Percentiles rank a stretch among this genome's conserved stretches.
phyloP scores from a whole-genome alignment of 805 yeast genomes.

The Pichia kluyveri region DNA sequence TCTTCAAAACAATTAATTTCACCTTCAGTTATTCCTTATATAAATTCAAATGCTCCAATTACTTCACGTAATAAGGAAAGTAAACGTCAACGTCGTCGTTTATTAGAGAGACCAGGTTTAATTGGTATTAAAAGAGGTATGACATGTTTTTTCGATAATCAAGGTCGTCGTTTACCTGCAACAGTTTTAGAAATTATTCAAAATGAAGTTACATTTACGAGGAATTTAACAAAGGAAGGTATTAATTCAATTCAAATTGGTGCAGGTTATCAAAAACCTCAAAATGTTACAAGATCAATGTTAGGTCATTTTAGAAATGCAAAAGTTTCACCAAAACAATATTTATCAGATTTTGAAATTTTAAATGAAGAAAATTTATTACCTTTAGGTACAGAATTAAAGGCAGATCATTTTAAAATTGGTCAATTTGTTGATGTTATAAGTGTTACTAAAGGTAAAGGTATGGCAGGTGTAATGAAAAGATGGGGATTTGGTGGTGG shows the following conservation, averaged over 20 bases:
- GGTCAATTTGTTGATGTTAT: constrained; percentile 82
- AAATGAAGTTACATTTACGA: constrained; percentile 73
- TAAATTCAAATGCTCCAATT: constrained; percentile 38
- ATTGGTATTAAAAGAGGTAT: constrained; percentile 82
- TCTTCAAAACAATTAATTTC: constrained; percentile 27
- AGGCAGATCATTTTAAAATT: constrained; percentile 72
- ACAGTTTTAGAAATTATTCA: constrained; percentile 84
- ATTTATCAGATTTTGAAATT: constrained; percentile 72
- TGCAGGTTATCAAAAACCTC: constrained; percentile 52
- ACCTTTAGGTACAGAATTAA: constrained; percentile 68
- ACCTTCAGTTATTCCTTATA: constrained; percentile 41
- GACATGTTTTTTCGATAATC: constrained; percentile 70
- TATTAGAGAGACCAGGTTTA: constrained; percentile 75
- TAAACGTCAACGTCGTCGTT: constrained; percentile 61
- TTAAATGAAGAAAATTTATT: constrained; percentile 54
- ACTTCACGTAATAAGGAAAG: constrained; percentile 60
- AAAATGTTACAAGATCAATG: constrained; percentile 54
- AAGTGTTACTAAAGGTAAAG: constrained; percentile 85
- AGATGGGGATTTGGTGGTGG: constrained; percentile 85
- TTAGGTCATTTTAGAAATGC: constrained; percentile 76
- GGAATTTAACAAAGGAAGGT: constrained; percentile 69
- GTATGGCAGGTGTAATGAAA: constrained; percentile 97
- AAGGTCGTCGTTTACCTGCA: constrained; percentile 67
- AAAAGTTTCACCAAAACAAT: constrained; percentile 72
- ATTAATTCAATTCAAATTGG: constrained; percentile 85